Conservation (phyloP, 495 filamentous ascomycete genomes). For the Letharia lupina region DNA sequence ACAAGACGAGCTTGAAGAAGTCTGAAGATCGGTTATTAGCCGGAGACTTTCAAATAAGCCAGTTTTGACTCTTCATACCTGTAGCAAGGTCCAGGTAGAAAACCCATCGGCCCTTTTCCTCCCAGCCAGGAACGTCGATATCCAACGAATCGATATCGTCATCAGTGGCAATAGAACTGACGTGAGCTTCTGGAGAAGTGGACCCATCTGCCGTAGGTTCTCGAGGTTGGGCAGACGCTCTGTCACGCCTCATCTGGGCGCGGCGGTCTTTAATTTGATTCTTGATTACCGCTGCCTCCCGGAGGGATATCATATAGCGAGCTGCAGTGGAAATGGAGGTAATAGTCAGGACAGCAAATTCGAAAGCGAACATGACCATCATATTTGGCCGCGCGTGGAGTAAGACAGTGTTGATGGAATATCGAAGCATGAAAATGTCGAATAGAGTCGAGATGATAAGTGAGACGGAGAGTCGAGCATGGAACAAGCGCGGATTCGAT, state of each 20-base stretch:
- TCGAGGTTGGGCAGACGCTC: conserved; percentile 35
- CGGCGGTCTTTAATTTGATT: conserved; percentile 61
- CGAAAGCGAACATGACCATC: conserved; percentile 99
- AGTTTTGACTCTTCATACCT: conserved; percentile 38
- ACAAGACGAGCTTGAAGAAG: conserved; percentile 81
- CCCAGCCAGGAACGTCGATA: conserved; percentile 91
- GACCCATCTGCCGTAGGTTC: neutral
- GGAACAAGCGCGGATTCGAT: conserved; percentile 81
- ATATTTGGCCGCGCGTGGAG: conserved; percentile 83
- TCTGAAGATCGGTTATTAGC: conserved; percentile 45
- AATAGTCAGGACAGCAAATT: conserved; percentile 80
- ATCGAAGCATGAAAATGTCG: conserved; percentile 66
- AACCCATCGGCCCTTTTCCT: conserved; percentile 88
- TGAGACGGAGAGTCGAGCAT: conserved; percentile 70
- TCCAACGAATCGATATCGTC: conserved; percentile 87
- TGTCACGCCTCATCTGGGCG: conserved; percentile 54
- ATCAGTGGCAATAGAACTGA: conserved; percentile 46
- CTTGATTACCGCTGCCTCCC: conserved; percentile 65
- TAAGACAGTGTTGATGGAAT: conserved; percentile 73
- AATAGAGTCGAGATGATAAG: conserved; percentile 68
- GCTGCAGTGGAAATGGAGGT: conserved; percentile 68
- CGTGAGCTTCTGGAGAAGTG: conserved; percentile 27
- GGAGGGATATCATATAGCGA: conserved; percentile 71
- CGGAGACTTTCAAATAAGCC: neutral
- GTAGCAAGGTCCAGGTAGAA: conserved; percentile 82